phyloP scores from a whole-genome alignment of 2,329 filamentous ascomycete species.

The Fonsecaea erecta region DNA sequence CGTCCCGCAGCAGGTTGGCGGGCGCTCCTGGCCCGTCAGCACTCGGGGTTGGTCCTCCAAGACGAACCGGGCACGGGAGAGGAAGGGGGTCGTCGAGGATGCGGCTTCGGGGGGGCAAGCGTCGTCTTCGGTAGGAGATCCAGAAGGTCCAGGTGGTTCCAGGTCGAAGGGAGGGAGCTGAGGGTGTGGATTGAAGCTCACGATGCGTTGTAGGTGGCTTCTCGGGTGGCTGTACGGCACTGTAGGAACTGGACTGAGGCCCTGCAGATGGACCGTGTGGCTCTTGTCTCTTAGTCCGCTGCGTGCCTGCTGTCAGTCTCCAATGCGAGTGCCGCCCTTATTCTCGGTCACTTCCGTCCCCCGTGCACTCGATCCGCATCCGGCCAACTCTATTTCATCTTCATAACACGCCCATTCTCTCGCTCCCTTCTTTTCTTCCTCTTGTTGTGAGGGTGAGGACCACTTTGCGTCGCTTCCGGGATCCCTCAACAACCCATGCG shows the following conservation, averaged over 20 bases:
- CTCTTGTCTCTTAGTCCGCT: slow-evolving; percentile 1
- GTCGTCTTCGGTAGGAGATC: not conserved
- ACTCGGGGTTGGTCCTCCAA: not conserved
- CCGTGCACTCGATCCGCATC: not conserved
- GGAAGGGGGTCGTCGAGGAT: not conserved
- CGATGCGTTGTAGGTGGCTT: not conserved
- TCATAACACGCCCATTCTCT: slow-evolving; percentile 5
- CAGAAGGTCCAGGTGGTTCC: not conserved
- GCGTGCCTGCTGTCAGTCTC: not conserved
- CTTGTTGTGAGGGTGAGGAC: not conserved
- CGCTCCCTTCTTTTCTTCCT: not conserved
- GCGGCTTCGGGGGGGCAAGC: not conserved
- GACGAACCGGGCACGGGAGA: not conserved
- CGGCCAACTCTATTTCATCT: slow-evolving; percentile 30
- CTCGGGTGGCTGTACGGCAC: not conserved
- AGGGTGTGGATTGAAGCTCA: not conserved
- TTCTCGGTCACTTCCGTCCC: slow-evolving; percentile 18
- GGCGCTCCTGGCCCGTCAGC: not conserved
- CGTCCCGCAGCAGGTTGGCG: not conserved
- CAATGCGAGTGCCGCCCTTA: slow-evolving; percentile 2
- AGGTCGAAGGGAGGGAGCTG: not conserved
- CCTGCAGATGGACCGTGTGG: slow-evolving; percentile 2
- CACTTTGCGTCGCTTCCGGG: not conserved
- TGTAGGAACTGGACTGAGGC: not conserved
- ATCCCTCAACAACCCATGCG: not conserved